These are phyloP conservation scores for Mortierella polycephala DNA, from an alignment of 371 early-diverging fungal species.

Conservation along the genomic window DNA sequence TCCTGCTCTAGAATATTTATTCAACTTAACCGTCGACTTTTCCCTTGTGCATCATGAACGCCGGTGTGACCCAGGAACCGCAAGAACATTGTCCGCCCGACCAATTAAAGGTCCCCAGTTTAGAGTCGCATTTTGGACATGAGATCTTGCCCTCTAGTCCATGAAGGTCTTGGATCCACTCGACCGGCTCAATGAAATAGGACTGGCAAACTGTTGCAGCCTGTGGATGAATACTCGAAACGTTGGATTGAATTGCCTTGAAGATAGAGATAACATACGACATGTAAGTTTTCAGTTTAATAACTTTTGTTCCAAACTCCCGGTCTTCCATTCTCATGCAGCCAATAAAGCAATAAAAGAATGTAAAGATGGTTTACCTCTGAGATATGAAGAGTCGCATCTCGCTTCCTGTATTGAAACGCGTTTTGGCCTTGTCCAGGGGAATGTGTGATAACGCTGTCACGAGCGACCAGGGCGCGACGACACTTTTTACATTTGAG, in stretches of 20 bases:
- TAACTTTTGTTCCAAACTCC: neutral
- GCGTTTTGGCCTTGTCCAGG: conserved; percentile 78
- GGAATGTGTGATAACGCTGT: conserved; percentile 77
- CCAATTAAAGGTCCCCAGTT: conserved; percentile 89
- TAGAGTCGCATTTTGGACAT: conserved; percentile 87
- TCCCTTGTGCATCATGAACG: conserved; percentile 83
- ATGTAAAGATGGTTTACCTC: conserved; percentile 22
- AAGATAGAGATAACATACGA: neutral
- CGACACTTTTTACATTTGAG: conserved; percentile 58
- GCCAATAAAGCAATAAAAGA: neutral
- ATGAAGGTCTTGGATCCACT: conserved; percentile 77
- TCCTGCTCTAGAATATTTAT: no score
- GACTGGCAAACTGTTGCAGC: conserved; percentile 69
- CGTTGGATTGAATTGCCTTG: conserved; percentile 34
- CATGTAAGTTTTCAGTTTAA: no score
- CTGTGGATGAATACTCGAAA: conserved; percentile 20
- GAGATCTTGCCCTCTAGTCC: conserved; percentile 79
- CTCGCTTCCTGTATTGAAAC: conserved; percentile 78
- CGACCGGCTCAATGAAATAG: conserved; percentile 88
- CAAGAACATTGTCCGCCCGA: conserved; percentile 87
- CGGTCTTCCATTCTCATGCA: neutral
- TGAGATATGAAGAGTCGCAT: conserved; percentile 57
- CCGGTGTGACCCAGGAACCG: conserved; percentile 89
- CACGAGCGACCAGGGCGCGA: conserved; percentile 65
- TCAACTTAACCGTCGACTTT: conserved; percentile 68